Conservation (phyloP, 345 rosid species). For the Syzygium grande region DNA sequence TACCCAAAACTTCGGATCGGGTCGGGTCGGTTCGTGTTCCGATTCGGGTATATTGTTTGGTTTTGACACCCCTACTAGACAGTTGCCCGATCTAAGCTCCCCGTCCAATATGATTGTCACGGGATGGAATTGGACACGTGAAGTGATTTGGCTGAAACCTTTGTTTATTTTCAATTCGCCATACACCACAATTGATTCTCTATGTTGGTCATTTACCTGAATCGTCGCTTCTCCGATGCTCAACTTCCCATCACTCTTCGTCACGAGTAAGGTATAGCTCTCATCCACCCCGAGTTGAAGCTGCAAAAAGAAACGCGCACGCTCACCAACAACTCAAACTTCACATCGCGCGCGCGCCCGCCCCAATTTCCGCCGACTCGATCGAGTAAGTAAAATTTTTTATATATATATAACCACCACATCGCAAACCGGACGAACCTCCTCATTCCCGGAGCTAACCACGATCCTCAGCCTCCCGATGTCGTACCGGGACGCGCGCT, state of each 20-base stretch:
- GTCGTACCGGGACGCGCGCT: slow-evolving; percentile 39
- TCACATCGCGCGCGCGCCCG: not conserved
- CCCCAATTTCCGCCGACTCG: not conserved
- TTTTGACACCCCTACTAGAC: too few relatives aligned
- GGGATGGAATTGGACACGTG: not conserved
- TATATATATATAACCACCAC: not conserved
- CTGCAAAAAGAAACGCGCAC: slow-evolving; percentile 14
- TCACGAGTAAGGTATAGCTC: slow-evolving; percentile 42
- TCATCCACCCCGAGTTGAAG: slow-evolving; percentile 59
- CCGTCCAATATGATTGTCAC: not conserved
- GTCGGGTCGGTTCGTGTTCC: too few relatives aligned
- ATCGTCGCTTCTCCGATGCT: slow-evolving; percentile 53
- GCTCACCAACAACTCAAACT: not conserved
- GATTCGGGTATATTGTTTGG: too few relatives aligned
- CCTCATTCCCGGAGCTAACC: slow-evolving; percentile 56
- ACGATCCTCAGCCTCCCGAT: slow-evolving; percentile 41
- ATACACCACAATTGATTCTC: not conserved
- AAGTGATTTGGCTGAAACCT: not conserved
- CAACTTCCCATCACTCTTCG: slow-evolving; percentile 35
- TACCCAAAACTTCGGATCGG: too few relatives aligned
- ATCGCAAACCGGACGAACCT: slow-evolving; percentile 20
- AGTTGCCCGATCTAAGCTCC: not conserved
- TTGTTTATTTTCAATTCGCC: not conserved
- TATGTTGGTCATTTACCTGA: slow-evolving; percentile 39
- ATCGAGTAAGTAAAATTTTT: not conserved